Evolutionary conservation across 2,329 filamentous ascomycete genomes (phyloP), one percentile per base, ranked within the genome.

Genomic region (Nemania sp.): DNA sequence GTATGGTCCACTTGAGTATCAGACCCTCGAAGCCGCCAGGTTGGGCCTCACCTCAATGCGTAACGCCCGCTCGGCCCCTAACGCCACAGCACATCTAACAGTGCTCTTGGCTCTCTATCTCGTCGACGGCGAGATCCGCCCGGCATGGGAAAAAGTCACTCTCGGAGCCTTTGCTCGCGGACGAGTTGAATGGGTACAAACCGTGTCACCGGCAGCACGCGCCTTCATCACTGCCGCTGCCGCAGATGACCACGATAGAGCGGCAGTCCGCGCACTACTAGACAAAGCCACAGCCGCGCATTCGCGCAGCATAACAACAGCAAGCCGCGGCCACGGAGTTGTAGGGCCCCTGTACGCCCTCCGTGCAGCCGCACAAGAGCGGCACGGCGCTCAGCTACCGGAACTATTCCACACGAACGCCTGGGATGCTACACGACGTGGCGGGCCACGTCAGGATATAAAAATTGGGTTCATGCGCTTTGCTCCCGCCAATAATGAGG

Each of bases 131-230:
- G 26, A 33, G 2, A 44, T 57, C 7, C 58, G 53, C 9, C 53
- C 56, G 8, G 58, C 58, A 2, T 59, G 58, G 54, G 60, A 62
- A 40, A 51, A 40, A 6, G 56, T 51, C 2, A 43, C 56, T 3
- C 53, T 59, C 2, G 49, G 37, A 3, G 26, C 23, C 1, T 59
- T 56, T 19, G 42, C 39, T 6, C 45, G 49, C 12, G 58, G 56
- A 5, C 53, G 56, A n/a, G 34, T 60, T 7, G 60, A 58, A 11
- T 62, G 54, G 54, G 28, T 61, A 8, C 58, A 61, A 46, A 59
- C 53, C 2, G 46, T 62, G 5, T 43, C 60, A 4, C 45, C 51
- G 17, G 24, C 50, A 4, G 46, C 47, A 39, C 52, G 47, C 11
- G 20, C 20, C 4, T 59, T 61, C 31, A 7, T 62, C 34, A 43